Evolutionary conservation across 208 protist genomes (phyloP).

Genomic region (Wallacemonas collosoma): DNA sequence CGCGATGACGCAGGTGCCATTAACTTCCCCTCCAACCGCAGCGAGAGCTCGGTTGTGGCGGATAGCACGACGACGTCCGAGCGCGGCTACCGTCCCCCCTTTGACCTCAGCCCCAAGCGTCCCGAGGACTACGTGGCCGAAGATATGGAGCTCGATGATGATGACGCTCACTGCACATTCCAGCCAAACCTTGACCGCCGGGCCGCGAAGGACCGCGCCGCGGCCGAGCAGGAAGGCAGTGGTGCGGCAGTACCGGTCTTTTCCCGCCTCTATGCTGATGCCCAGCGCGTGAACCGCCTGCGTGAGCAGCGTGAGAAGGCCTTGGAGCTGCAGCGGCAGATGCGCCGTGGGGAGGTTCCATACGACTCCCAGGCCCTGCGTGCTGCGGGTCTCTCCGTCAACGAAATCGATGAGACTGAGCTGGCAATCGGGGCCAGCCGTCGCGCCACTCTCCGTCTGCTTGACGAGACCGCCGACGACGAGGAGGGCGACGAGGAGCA

Average conservation of each 20-base stretch:
- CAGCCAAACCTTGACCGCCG: constrained; percentile 31
- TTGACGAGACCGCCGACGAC: constrained; percentile 7
- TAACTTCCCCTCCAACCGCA: constrained; percentile 16
- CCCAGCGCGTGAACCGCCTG: constrained; percentile 46
- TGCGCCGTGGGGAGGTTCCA: constrained; percentile 28
- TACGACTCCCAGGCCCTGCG: constrained; percentile 18
- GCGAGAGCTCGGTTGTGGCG: constrained; percentile 13
- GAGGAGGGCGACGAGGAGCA: constrained; percentile 13
- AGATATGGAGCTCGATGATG: constrained; percentile 20
- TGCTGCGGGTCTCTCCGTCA: constrained; percentile 4
- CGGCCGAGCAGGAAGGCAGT: neutral
- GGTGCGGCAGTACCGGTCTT: constrained; percentile 35
- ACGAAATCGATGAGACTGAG: constrained; percentile 14
- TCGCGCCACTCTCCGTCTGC: constrained; percentile 4
- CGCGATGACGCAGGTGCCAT: constrained; percentile 1
- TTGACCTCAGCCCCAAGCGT: constrained; percentile 6
- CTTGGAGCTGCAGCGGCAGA: constrained; percentile 29
- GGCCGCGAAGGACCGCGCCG: constrained; percentile 12
- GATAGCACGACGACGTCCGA: constrained; percentile 16
- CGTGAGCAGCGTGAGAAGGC: constrained; percentile 33
- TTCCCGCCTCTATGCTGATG: constrained; percentile 58
- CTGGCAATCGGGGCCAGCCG: constrained; percentile 7
- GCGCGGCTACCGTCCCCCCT: constrained; percentile 9
- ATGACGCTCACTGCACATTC: constrained; percentile 48
- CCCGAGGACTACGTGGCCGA: constrained; percentile 20